These are phyloP conservation scores for Cryptococcus sp. DNA, from an alignment of 1,284 basidiomycete species.

Conservation along the genomic window DNA sequence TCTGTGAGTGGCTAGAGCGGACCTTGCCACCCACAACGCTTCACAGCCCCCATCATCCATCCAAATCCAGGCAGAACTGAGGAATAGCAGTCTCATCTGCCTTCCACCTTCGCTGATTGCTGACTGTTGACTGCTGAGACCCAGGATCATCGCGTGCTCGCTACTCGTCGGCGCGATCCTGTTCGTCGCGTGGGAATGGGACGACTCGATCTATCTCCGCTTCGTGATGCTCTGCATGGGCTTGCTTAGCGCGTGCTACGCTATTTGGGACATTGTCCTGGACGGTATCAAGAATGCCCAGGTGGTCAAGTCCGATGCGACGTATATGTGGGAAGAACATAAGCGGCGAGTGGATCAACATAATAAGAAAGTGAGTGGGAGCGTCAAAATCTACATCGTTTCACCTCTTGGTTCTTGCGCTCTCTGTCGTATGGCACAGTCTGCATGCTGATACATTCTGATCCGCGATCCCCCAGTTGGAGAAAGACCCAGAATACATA, in stretches of 20 bases:
- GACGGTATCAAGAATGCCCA: constrained; percentile 30
- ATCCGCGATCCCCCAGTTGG: no score
- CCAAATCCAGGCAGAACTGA: no score
- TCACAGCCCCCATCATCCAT: background rate
- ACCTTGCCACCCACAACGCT: background rate
- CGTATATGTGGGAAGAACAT: constrained; percentile 13
- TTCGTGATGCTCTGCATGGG: constrained; percentile 41
- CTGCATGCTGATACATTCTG: background rate
- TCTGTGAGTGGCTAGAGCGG: constrained; percentile 12
- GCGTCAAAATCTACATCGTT: background rate
- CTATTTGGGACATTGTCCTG: constrained; percentile 35
- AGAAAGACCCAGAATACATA: background rate
- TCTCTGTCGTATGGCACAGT: background rate
- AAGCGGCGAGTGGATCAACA: constrained; percentile 3
- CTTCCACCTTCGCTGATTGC: no score
- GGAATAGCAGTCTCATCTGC: no score
- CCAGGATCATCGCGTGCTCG: constrained; percentile 22
- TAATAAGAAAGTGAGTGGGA: constrained; percentile 2
- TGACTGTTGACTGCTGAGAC: background rate
- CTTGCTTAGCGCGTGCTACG: constrained; percentile 34
- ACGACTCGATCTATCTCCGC: constrained; percentile 38
- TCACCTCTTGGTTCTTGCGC: background rate
- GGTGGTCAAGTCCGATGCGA: constrained; percentile 17
- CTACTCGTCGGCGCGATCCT: constrained; percentile 17
- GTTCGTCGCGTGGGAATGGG: constrained; percentile 27